Conservation (phyloP, 768 basidiomycete species). For the Tulasnella sp. region DNA sequence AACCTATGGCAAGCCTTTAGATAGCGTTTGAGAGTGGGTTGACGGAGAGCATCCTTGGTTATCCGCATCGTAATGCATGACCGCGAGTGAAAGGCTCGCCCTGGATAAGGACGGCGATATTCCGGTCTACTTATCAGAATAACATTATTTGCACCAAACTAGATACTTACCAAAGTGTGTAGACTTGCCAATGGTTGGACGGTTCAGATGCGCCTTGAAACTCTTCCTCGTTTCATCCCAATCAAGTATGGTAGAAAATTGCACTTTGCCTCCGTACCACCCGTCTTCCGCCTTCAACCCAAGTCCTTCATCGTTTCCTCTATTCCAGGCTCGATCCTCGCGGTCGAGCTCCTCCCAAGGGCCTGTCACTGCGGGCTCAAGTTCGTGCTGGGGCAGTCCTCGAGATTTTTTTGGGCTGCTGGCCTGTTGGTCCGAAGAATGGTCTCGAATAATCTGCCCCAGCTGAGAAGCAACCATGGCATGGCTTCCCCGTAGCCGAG, state of each 20-base stretch:
- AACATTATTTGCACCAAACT: too few species aligned
- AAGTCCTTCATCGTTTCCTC: constrained; percentile 1
- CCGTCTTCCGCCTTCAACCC: not conserved
- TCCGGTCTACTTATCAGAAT: too few species aligned
- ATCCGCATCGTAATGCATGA: not conserved
- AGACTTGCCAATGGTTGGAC: not conserved
- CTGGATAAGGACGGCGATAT: not conserved
- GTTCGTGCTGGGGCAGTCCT: not conserved
- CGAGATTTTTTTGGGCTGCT: not conserved
- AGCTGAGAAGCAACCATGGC: not conserved
- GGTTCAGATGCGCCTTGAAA: not conserved
- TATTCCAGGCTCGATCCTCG: not conserved
- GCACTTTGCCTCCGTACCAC: constrained; percentile 17
- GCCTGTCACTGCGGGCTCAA: not conserved
- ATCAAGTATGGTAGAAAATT: not conserved
- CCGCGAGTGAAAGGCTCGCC: not conserved
- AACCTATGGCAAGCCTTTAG: not conserved
- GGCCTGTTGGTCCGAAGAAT: not conserved
- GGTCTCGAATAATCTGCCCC: not conserved
- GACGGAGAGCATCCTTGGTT: not conserved
- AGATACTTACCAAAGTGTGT: constrained; percentile 5
- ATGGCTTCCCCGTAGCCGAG: not conserved
- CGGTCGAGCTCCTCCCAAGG: constrained; percentile 15
- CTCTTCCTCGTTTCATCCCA: not conserved
- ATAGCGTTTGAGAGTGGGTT: not conserved